phyloP scores from a whole-genome alignment of 495 filamentous ascomycete genomes.

The Neurospora intermedia region DNA sequence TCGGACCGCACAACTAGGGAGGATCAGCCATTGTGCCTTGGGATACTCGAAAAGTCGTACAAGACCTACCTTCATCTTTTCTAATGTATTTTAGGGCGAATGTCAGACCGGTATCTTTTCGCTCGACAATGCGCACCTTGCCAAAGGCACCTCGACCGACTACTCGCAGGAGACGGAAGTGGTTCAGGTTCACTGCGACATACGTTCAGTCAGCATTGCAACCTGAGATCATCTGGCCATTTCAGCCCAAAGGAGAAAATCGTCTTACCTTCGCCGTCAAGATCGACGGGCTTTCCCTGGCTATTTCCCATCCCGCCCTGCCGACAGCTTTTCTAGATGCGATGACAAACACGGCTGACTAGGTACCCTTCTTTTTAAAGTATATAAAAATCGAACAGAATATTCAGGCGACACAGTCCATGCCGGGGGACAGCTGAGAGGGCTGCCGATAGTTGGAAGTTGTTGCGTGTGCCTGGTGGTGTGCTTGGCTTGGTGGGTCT shows the following conservation, averaged over 20 bases:
- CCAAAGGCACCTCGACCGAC: constrained; percentile 97
- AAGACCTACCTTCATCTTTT: constrained; percentile 84
- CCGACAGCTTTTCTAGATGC: neutral
- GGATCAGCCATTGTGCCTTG: neutral
- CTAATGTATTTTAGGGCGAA: constrained; percentile 98
- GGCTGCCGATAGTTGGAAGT: neutral
- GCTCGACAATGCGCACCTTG: constrained; percentile 95
- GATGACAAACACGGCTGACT: neutral
- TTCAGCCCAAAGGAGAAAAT: neutral
- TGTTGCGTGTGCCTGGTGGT: neutral
- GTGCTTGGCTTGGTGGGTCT: neutral
- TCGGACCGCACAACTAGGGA: constrained; percentile 82
- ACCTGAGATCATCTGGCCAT: neutral
- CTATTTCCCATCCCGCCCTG: constrained; percentile 69
- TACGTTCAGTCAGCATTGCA: neutral
- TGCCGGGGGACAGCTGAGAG: neutral
- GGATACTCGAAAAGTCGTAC: neutral
- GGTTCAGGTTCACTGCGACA: constrained; percentile 79
- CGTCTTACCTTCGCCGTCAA: constrained; percentile 79
- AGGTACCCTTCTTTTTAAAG: neutral
- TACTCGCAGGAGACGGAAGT: constrained; percentile 89
- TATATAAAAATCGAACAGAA: neutral
- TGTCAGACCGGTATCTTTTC: constrained; percentile 82
- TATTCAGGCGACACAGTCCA: neutral
- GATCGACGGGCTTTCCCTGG: constrained; percentile 84